These are phyloP conservation scores for Claviceps lovelessii DNA, from an alignment of 2,329 filamentous ascomycete species.

Conservation along the genomic window DNA sequence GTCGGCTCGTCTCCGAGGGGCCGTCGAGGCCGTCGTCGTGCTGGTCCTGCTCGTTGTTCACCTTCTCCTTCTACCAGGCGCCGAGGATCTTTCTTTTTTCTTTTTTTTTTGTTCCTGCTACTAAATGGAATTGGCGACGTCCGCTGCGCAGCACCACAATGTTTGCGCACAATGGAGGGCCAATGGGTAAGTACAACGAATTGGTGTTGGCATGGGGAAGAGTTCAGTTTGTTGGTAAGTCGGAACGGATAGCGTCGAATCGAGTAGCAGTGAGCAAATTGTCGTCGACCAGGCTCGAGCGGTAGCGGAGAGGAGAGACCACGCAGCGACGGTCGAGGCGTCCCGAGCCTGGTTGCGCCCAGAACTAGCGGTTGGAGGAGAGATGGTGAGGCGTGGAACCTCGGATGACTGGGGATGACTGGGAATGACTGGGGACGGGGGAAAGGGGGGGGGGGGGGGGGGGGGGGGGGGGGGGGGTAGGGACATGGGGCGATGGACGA, in stretches of 20 bases:
- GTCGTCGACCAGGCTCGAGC: not conserved
- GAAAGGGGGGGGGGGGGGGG: not conserved
- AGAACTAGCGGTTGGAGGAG: not conserved
- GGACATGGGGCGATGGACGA: not conserved
- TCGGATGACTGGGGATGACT: not conserved
- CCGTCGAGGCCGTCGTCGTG: not conserved
- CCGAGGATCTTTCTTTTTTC: not conserved
- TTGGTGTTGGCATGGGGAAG: not conserved
- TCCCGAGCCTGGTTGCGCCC: not conserved
- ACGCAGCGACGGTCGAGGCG: not conserved
- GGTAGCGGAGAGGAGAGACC: not conserved
- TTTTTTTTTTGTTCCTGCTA: constrained; percentile 1
- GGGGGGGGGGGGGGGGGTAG: not conserved
- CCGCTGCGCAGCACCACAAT: constrained; percentile 23
- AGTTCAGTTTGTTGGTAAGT: not conserved
- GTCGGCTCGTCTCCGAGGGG: not conserved
- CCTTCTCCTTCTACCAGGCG: not conserved
- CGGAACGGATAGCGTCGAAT: not conserved
- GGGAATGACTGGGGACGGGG: not conserved
- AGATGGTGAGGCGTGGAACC: not conserved
- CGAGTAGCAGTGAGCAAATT: not conserved
- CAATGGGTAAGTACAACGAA: constrained; percentile 12
- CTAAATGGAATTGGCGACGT: constrained; percentile 16
- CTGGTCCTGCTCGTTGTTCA: not conserved
- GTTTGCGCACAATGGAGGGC: constrained; percentile 17